Evolutionary conservation across 164 flowering plant species (phyloP).

Genomic region (Houttuynia cordata): DNA sequence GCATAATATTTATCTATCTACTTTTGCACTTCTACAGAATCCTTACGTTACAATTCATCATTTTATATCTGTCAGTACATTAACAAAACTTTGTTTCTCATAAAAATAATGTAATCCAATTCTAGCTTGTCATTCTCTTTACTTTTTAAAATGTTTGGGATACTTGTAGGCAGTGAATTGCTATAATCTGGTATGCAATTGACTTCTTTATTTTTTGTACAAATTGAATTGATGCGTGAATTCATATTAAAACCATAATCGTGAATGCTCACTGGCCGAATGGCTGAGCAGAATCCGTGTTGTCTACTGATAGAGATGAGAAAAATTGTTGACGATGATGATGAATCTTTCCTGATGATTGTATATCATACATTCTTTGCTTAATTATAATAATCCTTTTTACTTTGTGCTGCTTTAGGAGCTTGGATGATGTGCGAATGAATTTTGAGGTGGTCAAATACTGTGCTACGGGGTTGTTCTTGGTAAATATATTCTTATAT

Average conservation of each 20-base stretch:
- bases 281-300: no score
- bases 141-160: no score
- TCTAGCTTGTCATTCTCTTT: no score
- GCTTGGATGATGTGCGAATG: conserved; percentile 96
- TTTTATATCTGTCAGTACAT: no score
- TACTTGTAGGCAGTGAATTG: no score
- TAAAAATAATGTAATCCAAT: no score
- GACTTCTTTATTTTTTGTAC: background rate
- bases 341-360: background rate
- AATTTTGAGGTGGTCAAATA: conserved; percentile 90
- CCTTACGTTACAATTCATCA: no score
- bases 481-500: conserved; percentile 40
- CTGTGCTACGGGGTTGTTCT: conserved; percentile 82
- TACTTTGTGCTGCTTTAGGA: conserved; percentile 35
- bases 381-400: background rate
- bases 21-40: no score
- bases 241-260: background rate
- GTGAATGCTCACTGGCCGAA: background rate
- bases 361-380: no score
- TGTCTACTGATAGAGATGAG: no score
- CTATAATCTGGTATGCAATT: background rate
- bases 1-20: no score
- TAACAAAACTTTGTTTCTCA: no score
- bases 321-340: background rate
- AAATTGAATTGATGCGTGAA: background rate